Evolutionary conservation across 2,329 filamentous ascomycete species (phyloP), one percentile per base, ranked within the genome.

Genomic region (Capronia americana): DNA sequence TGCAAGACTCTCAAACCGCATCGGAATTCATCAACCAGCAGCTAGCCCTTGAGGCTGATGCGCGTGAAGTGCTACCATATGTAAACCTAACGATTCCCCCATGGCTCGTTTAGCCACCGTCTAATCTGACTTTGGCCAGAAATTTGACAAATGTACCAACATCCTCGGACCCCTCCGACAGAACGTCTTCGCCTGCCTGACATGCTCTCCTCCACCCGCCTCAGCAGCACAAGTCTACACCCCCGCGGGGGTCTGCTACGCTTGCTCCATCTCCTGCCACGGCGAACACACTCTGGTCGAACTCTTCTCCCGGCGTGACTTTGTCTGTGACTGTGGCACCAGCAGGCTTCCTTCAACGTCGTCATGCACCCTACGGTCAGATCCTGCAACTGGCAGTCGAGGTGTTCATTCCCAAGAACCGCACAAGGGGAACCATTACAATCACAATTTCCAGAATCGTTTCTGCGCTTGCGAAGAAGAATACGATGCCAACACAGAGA

Each of bases 241-340:
- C 7, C 84, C 90, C 6, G 95, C 94, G 2, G 95, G 92, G 28
- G 87, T 99, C 64, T 99, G 95, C 83, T 99, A 99, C 75, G 92
- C 93, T 24, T 99, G 95, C 81, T 97, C 94, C 6, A 92, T 99
- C 66, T 91, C 94, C 73, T 99, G 95, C 77, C 95, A 99, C 75
- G 94, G 95, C 72, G 93, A 98, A 75, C 95, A 99, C 77, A 91
- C 86, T 1, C 87, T 99, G 28, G 95, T 98, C 57, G 95, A 99
- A 80, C 90, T 99, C 23, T 99, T 99, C 81, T 90, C 87, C 76
- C 98, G 97, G 82, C 89, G 96, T 74, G 90, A 97, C 79, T 98
- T 99, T 75, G 92, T 92, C 48, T 99, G 95, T 80, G 95, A 99
- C 78, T 99, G 95, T 74, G 95, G 95, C 28, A 97, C 93, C 0